A percentile compares a stretch with the other conserved stretches of the same genome.
Conservation (phyloP, 108 stramenopile genomes). For the Nitzschia putrida region DNA sequence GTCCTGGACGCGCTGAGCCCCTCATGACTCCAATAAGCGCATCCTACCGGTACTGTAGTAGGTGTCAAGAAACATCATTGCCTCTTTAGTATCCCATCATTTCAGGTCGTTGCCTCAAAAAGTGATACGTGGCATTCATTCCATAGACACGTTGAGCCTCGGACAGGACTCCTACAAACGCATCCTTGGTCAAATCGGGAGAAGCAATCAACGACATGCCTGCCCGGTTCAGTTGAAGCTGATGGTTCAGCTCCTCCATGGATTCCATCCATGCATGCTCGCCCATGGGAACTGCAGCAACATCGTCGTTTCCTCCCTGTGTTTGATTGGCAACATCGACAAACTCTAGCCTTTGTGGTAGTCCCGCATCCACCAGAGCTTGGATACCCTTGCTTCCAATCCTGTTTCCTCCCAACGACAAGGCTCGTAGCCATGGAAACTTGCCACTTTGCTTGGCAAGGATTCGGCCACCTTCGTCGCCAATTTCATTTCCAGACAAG, state of each 20-base stretch:
- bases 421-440: background rate
- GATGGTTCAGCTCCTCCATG: background rate
- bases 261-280: background rate
- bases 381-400: background rate
- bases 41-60: no score
- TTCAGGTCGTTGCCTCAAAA: slow-evolving; percentile 25
- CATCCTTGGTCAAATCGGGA: background rate
- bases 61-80: no score
- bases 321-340: background rate
- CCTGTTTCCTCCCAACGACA: background rate
- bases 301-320: background rate
- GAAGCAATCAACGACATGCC: slow-evolving; percentile 1
- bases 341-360: background rate
- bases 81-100: background rate
- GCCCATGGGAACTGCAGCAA: background rate
- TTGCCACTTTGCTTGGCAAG: background rate
- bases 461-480: background rate
- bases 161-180: background rate
- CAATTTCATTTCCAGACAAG: background rate
- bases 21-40: no score
- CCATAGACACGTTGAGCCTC: slow-evolving; percentile 26
- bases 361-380: background rate
- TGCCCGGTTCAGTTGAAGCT: background rate
- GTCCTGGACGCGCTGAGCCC: no score
- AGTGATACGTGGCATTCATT: slow-evolving; percentile 16